Conservation (phyloP, 805 yeast species). For the Ogataea ganodermae region DNA sequence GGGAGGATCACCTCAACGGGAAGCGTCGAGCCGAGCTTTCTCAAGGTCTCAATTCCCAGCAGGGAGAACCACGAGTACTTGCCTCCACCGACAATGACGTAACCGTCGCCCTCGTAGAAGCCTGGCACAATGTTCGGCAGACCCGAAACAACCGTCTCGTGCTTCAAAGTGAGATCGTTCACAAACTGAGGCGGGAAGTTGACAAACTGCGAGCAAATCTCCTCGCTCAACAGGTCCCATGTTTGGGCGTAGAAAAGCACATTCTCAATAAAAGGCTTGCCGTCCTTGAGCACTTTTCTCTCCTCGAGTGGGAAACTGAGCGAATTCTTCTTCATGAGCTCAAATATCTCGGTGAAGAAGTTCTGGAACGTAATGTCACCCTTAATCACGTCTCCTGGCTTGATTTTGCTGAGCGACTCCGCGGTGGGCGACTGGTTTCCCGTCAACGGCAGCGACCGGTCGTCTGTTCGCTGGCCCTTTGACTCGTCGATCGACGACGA, state of each 20-base stretch:
- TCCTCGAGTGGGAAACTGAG: conserved; percentile 35
- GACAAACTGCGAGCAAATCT: conserved; percentile 28
- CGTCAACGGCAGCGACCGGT: conserved; percentile 32
- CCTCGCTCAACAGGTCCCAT: conserved; percentile 30
- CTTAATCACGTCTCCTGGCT: conserved; percentile 31
- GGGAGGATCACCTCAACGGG: conserved; percentile 88
- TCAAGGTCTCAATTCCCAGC: conserved; percentile 61
- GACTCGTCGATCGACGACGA: conserved; percentile 26
- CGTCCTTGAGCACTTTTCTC: conserved; percentile 33
- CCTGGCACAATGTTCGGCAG: conserved; percentile 32
- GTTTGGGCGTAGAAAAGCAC: conserved; percentile 33
- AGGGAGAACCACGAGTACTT: conserved; percentile 71
- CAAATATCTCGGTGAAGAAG: conserved; percentile 34
- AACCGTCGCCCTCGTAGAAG: conserved; percentile 43
- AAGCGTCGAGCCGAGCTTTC: conserved; percentile 64
- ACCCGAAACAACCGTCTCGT: conserved; percentile 32
- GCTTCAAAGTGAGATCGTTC: conserved; percentile 36
- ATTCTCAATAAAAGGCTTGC: conserved; percentile 37
- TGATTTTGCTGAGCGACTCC: conserved; percentile 30
- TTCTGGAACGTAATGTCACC: conserved; percentile 38
- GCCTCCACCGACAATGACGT: conserved; percentile 82
- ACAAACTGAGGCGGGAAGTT: conserved; percentile 35
- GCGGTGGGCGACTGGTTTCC: conserved; percentile 30
- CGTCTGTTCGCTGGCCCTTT: conserved; percentile 29
- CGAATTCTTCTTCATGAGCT: conserved; percentile 32